Evolutionary conservation across 208 protist genomes (phyloP).

Genomic region (Endotrypanum monterogeii): DNA sequence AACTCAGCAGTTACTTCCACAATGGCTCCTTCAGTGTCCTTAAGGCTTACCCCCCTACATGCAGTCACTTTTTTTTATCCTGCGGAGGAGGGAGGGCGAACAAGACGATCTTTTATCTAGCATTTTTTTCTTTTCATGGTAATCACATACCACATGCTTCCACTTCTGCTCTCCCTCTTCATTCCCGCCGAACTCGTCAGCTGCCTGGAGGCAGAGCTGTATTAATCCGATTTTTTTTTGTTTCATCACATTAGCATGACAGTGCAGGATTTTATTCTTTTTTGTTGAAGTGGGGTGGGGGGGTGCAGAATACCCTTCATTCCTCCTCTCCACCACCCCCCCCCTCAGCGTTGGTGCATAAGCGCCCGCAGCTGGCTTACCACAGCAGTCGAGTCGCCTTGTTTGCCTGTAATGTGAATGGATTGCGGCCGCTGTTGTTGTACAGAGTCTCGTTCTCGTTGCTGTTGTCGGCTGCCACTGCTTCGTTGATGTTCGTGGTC

Average conservation of each 20-base stretch:
- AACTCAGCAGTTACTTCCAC: too few species aligned
- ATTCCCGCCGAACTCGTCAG: too few species aligned
- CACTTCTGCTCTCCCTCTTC: too few species aligned
- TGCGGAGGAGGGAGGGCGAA: neutral
- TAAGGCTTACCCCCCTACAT: too few species aligned
- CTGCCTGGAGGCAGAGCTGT: too few species aligned
- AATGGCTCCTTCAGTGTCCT: neutral
- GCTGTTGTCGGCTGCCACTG: neutral
- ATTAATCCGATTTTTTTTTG: too few species aligned
- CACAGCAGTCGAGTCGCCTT: constrained; percentile 27
- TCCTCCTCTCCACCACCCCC: neutral
- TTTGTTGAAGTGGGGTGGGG: too few species aligned
- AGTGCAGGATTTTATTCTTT: neutral
- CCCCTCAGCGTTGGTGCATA: constrained; percentile 4
- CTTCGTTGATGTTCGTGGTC: neutral
- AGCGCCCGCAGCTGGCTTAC: constrained; percentile 34
- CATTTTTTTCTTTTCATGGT: neutral
- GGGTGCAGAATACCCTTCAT: too few species aligned
- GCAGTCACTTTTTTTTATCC: too few species aligned
- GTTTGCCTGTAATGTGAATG: constrained; percentile 23
- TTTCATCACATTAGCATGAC: neutral
- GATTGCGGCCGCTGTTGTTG: constrained; percentile 5
- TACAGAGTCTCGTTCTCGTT: neutral
- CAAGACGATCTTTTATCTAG: neutral
- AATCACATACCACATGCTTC: neutral